Percentiles rank a stretch among this genome's conserved stretches.
phyloP scores from a whole-genome alignment of 2,329 filamentous ascomycete species.

The Ophiostoma pallidulum region DNA sequence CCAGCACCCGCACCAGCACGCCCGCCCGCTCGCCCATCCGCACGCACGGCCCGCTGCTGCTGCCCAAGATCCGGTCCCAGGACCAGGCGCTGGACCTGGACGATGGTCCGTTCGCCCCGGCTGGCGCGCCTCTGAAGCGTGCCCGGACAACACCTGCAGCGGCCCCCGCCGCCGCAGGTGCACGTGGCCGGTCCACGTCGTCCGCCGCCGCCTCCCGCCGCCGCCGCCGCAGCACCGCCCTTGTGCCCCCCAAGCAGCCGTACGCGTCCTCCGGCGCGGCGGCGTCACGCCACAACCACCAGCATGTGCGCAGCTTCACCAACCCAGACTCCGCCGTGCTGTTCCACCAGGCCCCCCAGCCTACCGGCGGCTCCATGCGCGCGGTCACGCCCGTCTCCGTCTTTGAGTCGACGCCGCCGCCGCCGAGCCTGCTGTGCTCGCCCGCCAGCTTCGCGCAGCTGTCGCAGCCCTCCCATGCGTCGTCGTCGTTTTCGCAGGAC shows the following conservation, averaged over 20 bases:
- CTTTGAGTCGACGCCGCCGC: conserved; percentile 27
- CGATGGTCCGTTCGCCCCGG: conserved; percentile 31
- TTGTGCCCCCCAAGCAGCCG: conserved; percentile 1
- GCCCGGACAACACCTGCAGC: conserved; percentile 44
- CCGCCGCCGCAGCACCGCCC: background rate
- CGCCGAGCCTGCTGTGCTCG: conserved; percentile 52
- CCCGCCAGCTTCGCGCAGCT: conserved; percentile 44
- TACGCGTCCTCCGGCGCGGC: conserved; percentile 20
- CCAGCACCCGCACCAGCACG: conserved; percentile 55
- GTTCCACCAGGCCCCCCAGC: conserved; percentile 10
- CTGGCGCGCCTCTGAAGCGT: conserved; percentile 39
- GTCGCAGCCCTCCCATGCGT: background rate
- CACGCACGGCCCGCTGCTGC: conserved; percentile 67
- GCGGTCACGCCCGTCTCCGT: conserved; percentile 25
- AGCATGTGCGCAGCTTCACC: conserved; percentile 49
- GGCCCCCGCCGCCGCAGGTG: conserved; percentile 19
- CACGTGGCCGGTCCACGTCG: conserved; percentile 6
- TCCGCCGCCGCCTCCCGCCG: background rate
- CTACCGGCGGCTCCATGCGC: background rate
- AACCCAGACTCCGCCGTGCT: conserved; percentile 46
- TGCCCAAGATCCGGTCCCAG: conserved; percentile 79
- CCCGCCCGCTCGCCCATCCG: conserved; percentile 61
- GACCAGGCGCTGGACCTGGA: conserved; percentile 64
- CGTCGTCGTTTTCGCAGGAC: background rate
- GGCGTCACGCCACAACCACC: conserved; percentile 42